Evolutionary conservation across 148 eudicot genomes (phyloP).

Genomic region (Beta vulgaris): DNA sequence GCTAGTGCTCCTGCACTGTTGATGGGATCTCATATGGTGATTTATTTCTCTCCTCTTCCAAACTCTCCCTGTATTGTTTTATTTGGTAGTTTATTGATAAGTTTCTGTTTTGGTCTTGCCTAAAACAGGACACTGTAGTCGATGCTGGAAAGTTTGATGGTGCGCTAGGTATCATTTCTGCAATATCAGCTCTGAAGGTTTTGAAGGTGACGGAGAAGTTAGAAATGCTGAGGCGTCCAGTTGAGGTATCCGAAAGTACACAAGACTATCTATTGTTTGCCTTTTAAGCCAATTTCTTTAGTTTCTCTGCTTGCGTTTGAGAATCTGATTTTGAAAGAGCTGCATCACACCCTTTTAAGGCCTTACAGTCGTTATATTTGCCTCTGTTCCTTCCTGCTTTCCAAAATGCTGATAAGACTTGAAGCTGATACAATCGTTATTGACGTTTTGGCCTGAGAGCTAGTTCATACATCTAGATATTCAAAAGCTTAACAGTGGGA

Average conservation of each 20-base stretch:
- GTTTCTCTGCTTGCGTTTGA: background rate
- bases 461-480: background rate
- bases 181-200: constrained; percentile 83
- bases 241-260: constrained; percentile 50
- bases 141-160: constrained; percentile 98
- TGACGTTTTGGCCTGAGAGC: background rate
- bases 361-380: background rate
- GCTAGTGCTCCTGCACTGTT: constrained; percentile 61
- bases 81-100: constrained; percentile 2
- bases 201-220: constrained; percentile 51
- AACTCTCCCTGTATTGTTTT: background rate
- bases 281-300: background rate
- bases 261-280: background rate
- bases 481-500: background rate
- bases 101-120: constrained; percentile 9
- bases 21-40: constrained; percentile 93
- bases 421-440: background rate
- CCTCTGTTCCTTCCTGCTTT: background rate
- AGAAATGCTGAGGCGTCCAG: constrained; percentile 56
- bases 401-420: background rate
- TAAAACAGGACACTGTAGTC: constrained; percentile 79
- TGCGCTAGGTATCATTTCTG: constrained; percentile 74
- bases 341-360: background rate
- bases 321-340: background rate
- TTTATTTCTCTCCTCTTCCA: constrained; percentile 4